Base-by-base conservation (phyloP, 176 grass and related monocot genomes). In the Phoenix roebelenii region DNA sequence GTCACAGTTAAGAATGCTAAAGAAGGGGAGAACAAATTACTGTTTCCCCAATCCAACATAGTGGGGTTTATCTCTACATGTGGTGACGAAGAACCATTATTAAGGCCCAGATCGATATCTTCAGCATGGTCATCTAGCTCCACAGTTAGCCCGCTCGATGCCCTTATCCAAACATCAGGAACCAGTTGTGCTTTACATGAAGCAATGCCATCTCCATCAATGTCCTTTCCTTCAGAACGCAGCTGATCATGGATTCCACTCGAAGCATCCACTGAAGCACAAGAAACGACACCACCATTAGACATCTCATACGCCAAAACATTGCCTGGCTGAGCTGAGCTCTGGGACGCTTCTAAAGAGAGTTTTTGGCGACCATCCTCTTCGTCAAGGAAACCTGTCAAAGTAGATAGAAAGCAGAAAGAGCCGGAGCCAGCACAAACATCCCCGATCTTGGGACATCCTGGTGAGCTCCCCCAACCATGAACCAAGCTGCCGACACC, bases 131-230 rank as follows among this genome's bases (percentile, higher is more conserved):
- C 76, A 62, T 85, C 81, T 69, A 83, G 69, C 66, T 85, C 78
- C 28, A 51, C 50, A 16, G 78, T 73, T 50, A 73, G 54, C 64
- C 76, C 87, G 25, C 57, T 69, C 25, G 85, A 85, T 56, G 73
- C 68, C 63, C 58, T 83, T 79, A 92, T 98, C 93, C 87, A 98
- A 61, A 85, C 74, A 81, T 92, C 84, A 25, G 84, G 81, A 57
- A 98, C 80, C 32, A 92, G 77, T 25, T 87, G 80, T 28, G 87
- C 73, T 55, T 85, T 71, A 55, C 93, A 98, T 16, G 74, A 80
- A 57, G 48, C 66, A 14, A 7, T 57, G 56, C 65, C 71, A 56
- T 81, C 63, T 19, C 51, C 72, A 49, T 51, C 67, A 18, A 60
- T 71, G 62, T 65, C 76, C 68, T 75, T 71, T n/a, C 25, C 25